Base-by-base conservation (phyloP, 306 rosid species). In the Canavalia gladiata region DNA sequence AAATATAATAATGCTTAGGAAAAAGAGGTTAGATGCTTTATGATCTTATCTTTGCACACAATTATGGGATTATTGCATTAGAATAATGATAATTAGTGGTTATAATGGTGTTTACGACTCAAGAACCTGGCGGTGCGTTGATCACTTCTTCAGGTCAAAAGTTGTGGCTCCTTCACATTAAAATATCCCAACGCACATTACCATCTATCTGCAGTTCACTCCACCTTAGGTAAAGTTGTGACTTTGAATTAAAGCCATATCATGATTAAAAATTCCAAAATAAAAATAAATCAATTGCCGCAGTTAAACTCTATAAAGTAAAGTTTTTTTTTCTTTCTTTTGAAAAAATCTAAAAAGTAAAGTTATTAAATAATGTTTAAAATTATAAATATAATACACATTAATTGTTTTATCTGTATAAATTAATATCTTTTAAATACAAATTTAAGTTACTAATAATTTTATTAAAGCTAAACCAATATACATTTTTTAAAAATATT, bases 141-240 rank as follows among this genome's bases (percentile, higher is more conserved):
- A 35, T 43, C 58, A 60, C 54, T 10, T 9, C 5, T 28, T 56
- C 42, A 52, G 64, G 87, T 83, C 80, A 83, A 83, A 72, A 64
- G 47, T 64, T 83, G 57, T 18, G 86, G 55, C 76, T 52, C 39
- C 11, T 18, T 43, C 18, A 35, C 12, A 55, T 77, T 71, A 52
- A 73, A 51, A 52, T 52, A 43, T 62, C 7, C 3, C 49, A 63
- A 35, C 4, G 31, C 7, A 35, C 45, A 35, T 37, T 35, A 4
- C 7, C 68, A 63, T 34, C 31, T 33, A 71, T 4, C 4, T 52
- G 12, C 62, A 72, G 49, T 72, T 80, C 43, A 60, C 70, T 33
- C 45, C 33, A 7, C 43, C 3, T 8, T 63, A 6, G 42, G 42
- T 47, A 47, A 30, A 69, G 58, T 69, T 69, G 43, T 47, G 41